phyloP scores from a whole-genome alignment of 768 basidiomycete genomes.

The Cyclocybe aegerita region DNA sequence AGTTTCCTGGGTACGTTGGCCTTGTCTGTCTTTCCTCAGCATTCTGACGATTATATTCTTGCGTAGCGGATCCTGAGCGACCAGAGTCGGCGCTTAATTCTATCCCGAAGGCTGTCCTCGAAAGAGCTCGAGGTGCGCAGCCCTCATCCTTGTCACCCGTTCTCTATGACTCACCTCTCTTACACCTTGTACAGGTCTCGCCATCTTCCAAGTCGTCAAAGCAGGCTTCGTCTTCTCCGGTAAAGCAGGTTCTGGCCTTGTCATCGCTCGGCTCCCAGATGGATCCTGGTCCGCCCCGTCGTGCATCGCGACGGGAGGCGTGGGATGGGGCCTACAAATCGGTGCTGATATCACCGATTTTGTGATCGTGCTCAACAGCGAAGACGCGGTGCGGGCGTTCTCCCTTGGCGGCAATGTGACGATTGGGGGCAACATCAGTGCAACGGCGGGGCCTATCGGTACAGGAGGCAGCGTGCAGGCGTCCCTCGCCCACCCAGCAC shows the following conservation, averaged over 20 bases:
- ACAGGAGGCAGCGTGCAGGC: conserved; percentile 91
- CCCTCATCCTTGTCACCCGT: background rate
- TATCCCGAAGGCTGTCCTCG: conserved; percentile 90
- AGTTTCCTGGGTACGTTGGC: conserved; percentile 77
- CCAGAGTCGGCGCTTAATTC: conserved; percentile 92
- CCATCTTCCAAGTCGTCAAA: conserved; percentile 91
- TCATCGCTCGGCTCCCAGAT: conserved; percentile 90
- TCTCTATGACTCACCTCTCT: background rate
- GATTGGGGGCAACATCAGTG: conserved; percentile 86
- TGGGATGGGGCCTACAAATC: conserved; percentile 94
- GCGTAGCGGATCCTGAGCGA: conserved; percentile 77
- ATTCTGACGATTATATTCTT: conserved; percentile 6
- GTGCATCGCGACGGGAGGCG: conserved; percentile 94
- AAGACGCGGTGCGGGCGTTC: conserved; percentile 95
- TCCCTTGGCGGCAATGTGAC: conserved; percentile 95
- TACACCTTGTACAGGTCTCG: conserved; percentile 62
- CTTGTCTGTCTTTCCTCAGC: background rate
- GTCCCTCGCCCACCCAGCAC: conserved; percentile 86
- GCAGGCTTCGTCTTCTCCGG: conserved; percentile 95
- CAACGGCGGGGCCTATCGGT: conserved; percentile 89
- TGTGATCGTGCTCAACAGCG: conserved; percentile 94
- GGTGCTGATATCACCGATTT: conserved; percentile 96
- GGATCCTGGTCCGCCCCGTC: conserved; percentile 97
- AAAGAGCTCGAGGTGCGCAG: conserved; percentile 77
- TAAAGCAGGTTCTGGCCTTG: conserved; percentile 90